Percentiles rank a stretch among this genome's conserved stretches.
phyloP scores from a whole-genome alignment of 371 early-diverging fungal genomes.

The Mucor indicus region DNA sequence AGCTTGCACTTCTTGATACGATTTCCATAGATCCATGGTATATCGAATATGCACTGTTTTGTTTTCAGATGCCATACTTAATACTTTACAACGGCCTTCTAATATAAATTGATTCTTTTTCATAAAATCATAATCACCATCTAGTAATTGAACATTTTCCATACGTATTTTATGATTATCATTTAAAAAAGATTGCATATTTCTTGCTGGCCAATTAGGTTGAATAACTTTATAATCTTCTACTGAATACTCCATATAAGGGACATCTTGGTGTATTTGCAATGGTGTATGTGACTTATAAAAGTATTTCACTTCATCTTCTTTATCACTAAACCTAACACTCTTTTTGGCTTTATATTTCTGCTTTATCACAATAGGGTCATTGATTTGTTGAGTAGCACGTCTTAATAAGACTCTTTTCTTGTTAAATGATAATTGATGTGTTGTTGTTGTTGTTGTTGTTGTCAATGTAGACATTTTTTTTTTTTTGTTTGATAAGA shows the following conservation, averaged over 20 bases:
- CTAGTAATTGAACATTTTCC: constrained; percentile 26
- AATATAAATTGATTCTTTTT: constrained; percentile 28
- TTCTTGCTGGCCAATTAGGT: constrained; percentile 16
- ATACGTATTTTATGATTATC: constrained; percentile 26
- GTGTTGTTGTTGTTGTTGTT: neutral
- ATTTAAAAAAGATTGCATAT: neutral
- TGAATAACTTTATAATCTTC: constrained; percentile 10
- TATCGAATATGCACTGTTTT: constrained; percentile 71
- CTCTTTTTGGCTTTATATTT: constrained; percentile 15
- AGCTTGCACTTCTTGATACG: constrained; percentile 57
- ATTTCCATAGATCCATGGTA: constrained; percentile 70
- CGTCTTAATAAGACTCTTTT: constrained; percentile 16
- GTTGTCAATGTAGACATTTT: constrained; percentile 6
- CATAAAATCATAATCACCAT: constrained; percentile 25
- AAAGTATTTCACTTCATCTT: constrained; percentile 18
- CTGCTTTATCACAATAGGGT: constrained; percentile 10
- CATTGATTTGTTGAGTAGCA: constrained; percentile 12
- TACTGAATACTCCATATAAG: constrained; percentile 5
- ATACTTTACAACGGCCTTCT: constrained; percentile 63
- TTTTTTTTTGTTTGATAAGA: neutral
- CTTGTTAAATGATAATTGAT: neutral
- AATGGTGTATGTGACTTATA: constrained; percentile 35
- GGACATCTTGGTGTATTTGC: constrained; percentile 43
- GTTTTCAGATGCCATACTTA: constrained; percentile 74
- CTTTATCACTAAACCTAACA: constrained; percentile 23